Evolutionary conservation across 2,329 filamentous ascomycete genomes (phyloP).

Genomic region (Xylariaceae sp.): DNA sequence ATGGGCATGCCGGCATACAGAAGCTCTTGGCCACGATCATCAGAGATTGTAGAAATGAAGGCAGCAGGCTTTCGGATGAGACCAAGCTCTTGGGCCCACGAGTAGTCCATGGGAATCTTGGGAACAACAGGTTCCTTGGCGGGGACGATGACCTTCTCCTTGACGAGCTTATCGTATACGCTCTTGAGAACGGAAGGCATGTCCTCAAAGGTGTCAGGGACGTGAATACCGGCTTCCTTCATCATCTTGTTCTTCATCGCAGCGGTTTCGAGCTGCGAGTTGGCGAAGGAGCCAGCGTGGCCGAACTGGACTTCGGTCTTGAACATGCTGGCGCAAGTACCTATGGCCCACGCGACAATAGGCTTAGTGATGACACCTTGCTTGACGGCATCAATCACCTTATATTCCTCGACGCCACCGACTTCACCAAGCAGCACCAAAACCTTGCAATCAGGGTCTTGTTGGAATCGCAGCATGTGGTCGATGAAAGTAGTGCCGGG

Average conservation of each 20-base stretch:
- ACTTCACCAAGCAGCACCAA: slow-evolving; percentile 95
- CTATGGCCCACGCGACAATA: slow-evolving; percentile 98
- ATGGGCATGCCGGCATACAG: slow-evolving; percentile 99
- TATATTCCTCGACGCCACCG: slow-evolving; percentile 99
- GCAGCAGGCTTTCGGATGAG: slow-evolving; percentile 99
- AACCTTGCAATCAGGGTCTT: slow-evolving; percentile 97
- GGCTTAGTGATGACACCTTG: slow-evolving; percentile 94
- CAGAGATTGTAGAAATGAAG: slow-evolving; percentile 99
- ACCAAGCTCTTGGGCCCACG: slow-evolving; percentile 98
- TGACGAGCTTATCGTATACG: slow-evolving; percentile 87
- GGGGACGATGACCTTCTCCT: slow-evolving; percentile 80
- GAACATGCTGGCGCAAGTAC: slow-evolving; percentile 99
- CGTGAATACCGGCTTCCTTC: slow-evolving; percentile 90
- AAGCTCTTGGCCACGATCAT: slow-evolving; percentile 98
- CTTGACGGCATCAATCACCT: slow-evolving; percentile 98
- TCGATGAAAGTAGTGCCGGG: slow-evolving; percentile 99
- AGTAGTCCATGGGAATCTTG: slow-evolving; percentile 99
- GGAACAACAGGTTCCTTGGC: slow-evolving; percentile 86
- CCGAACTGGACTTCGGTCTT: slow-evolving; percentile 99
- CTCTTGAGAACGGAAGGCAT: slow-evolving; percentile 72
- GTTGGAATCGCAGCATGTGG: slow-evolving; percentile 93
- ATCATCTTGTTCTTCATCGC: slow-evolving; percentile 96
- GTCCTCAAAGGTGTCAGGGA: slow-evolving; percentile 96
- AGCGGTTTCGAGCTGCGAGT: slow-evolving; percentile 98
- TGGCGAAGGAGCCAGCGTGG: slow-evolving; percentile 97